These are phyloP conservation scores for Ophiostoma tasmaniense DNA, from an alignment of 2,329 filamentous ascomycete species.

Conservation along the genomic window DNA sequence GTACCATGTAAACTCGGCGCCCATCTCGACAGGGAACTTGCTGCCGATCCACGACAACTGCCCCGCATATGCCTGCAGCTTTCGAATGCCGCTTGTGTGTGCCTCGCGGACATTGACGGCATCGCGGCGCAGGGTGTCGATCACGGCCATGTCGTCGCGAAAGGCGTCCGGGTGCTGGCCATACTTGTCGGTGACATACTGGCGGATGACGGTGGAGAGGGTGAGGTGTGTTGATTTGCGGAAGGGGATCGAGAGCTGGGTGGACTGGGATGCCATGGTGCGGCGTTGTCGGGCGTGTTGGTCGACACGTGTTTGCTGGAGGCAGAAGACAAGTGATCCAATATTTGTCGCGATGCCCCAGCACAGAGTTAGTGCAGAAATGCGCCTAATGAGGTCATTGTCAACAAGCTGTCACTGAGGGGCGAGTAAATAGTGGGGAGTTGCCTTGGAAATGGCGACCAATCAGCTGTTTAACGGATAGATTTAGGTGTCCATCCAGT, in stretches of 20 bases:
- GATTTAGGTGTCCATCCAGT: background rate
- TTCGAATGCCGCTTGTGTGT: slow-evolving; percentile 75
- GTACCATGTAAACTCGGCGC: slow-evolving; percentile 95
- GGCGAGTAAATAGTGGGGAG: slow-evolving; percentile 10
- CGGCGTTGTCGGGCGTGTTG: background rate
- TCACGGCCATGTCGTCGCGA: slow-evolving; percentile 70
- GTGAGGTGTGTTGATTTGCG: slow-evolving; percentile 73
- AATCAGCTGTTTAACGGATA: background rate
- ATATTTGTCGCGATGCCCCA: background rate
- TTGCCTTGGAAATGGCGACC: background rate
- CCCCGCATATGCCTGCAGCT: slow-evolving; percentile 83
- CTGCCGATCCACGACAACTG: slow-evolving; percentile 89
- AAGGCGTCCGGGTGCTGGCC: slow-evolving; percentile 99
- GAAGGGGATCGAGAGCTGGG: slow-evolving; percentile 45
- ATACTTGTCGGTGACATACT: slow-evolving; percentile 97
- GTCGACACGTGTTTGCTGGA: background rate
- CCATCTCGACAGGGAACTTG: slow-evolving; percentile 94
- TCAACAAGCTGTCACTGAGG: slow-evolving; percentile 11
- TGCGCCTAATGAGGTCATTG: slow-evolving; percentile 16
- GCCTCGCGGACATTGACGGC: slow-evolving; percentile 86
- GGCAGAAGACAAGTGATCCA: background rate
- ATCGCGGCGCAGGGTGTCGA: slow-evolving; percentile 73
- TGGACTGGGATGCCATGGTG: slow-evolving; percentile 6
- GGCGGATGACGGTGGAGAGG: slow-evolving; percentile 73
- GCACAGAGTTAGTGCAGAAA: slow-evolving; percentile 7